Evolutionary conservation across 257 asterid genomes (phyloP).

Genomic region (Solanum neorickii): DNA sequence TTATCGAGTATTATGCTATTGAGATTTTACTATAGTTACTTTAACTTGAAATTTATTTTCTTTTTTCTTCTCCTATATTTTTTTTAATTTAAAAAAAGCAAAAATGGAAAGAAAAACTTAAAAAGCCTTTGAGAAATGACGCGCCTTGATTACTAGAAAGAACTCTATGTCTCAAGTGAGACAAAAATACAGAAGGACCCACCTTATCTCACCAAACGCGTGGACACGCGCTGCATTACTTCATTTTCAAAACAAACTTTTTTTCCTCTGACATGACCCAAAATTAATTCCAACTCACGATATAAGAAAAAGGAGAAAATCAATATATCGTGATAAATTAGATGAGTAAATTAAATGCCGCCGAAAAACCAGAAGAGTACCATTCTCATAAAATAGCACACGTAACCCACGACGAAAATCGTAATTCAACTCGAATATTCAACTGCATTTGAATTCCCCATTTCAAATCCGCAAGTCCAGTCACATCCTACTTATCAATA

Average conservation of each 20-base stretch:
- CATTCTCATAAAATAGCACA: background rate
- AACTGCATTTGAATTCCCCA: constrained; percentile 51
- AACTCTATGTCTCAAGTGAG: background rate
- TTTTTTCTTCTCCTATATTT: background rate
- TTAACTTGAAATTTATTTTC: background rate
- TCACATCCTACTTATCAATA: constrained; percentile 37
- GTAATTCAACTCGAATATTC: constrained; percentile 59
- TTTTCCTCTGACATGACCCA: background rate
- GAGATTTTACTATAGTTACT: background rate
- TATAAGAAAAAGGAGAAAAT: background rate
- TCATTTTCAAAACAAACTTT: background rate
- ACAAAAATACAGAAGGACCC: background rate
- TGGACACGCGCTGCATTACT: background rate
- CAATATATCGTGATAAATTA: constrained; percentile 1
- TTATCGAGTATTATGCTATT: rapidly evolving
- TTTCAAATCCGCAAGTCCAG: constrained; percentile 77
- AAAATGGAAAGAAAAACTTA: background rate
- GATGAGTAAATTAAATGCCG: constrained; percentile 1
- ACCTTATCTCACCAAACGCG: background rate
- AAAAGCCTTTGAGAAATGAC: background rate
- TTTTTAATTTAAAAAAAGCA: background rate
- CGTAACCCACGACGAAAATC: constrained; percentile 1
- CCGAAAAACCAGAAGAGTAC: constrained; percentile 6
- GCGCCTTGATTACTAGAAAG: background rate
- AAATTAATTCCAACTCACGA: background rate